Base-by-base conservation (phyloP, 2,329 filamentous ascomycete genomes). In the Verticillium zaregamsianum region DNA sequence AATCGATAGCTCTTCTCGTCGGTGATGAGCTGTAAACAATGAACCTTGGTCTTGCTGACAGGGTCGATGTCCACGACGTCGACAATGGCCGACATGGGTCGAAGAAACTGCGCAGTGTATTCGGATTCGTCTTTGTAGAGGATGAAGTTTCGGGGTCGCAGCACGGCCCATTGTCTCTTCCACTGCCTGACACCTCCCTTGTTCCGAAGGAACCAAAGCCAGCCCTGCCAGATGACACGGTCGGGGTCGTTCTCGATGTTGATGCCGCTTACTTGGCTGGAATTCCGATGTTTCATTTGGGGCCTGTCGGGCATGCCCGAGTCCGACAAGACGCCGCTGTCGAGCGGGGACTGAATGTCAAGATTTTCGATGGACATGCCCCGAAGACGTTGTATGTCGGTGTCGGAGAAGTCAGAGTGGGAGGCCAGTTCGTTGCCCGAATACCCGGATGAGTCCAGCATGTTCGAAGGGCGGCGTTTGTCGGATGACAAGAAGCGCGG, bases 121-220 rank as follows among this genome's bases (percentile, higher is more conserved):
- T 99, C 95, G 66, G 88, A 82, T 65, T 96, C 91, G 71, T 96
- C 90, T 75, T 97, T 97, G 82, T 99, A 99, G 31, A 98, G 84
- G 17, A 92, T 90, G 35, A 99, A 80, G 65, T 91, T 93, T 59
- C 90, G 88, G 1, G 92, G 90, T 35, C 95, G 90, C 59, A 99
- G 83, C 0, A 98, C 95, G 14, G 90, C 90, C 95, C 95, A 98
- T 63, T 93, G 84, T 68, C 92, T 90, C 80, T 97, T 97, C 95
- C 95, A 99, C 70, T 96, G 91, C 56, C 90, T 88, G 60, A 99
- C 82, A 9, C 93, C 92, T 25, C 89, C 84, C 70, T 92, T 93
- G 64, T 89, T 91, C 69, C 91, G 92, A 61, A 97, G 84, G 64
- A 92, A 87, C 74, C 91, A 90, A 35, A 98, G 85, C 82, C 92